A percentile compares a stretch with the other conserved stretches of the same genome.
Conservation (phyloP, 257 asterid species). For the Prunella vulgaris region DNA sequence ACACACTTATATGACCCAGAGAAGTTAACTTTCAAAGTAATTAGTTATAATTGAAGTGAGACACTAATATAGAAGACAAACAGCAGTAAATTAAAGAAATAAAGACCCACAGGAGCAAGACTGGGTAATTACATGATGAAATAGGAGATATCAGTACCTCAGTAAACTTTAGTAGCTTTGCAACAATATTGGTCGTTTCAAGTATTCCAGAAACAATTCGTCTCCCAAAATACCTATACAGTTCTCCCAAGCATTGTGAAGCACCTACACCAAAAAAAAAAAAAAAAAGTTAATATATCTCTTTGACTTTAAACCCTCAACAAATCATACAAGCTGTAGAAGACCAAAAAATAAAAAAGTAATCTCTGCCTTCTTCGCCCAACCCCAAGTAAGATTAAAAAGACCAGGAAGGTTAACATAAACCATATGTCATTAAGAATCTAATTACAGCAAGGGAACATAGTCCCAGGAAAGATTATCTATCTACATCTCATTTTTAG, state of each 20-base stretch:
- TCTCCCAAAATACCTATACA: conserved; percentile 78
- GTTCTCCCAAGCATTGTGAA: conserved; percentile 91
- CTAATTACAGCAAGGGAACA: background rate
- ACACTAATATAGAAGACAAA: conserved; percentile 5
- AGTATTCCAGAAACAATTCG: conserved; percentile 78
- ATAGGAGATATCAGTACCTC: conserved; percentile 55
- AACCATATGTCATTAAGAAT: background rate
- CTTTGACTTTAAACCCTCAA: background rate
- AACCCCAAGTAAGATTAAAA: background rate
- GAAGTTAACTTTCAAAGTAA: conserved; percentile 8
- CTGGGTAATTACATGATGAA: conserved; percentile 4
- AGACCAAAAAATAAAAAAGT: conserved; percentile 1
- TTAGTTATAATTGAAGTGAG: background rate
- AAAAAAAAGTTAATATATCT: background rate
- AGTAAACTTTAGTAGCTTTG: conserved; percentile 68
- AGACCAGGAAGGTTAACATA: background rate
- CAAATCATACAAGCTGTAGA: background rate
- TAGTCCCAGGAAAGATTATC: background rate
- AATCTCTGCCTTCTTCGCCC: conserved; percentile 13
- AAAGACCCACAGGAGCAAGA: conserved; percentile 12
- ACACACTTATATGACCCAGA: background rate
- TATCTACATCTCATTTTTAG: background rate
- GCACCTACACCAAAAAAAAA: conserved; percentile 48
- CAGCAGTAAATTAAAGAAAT: background rate
- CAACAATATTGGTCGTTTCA: conserved; percentile 75